These are phyloP conservation scores for Pichia phayaonensis DNA, from an alignment of 805 yeast species.

Conservation along the genomic window DNA sequence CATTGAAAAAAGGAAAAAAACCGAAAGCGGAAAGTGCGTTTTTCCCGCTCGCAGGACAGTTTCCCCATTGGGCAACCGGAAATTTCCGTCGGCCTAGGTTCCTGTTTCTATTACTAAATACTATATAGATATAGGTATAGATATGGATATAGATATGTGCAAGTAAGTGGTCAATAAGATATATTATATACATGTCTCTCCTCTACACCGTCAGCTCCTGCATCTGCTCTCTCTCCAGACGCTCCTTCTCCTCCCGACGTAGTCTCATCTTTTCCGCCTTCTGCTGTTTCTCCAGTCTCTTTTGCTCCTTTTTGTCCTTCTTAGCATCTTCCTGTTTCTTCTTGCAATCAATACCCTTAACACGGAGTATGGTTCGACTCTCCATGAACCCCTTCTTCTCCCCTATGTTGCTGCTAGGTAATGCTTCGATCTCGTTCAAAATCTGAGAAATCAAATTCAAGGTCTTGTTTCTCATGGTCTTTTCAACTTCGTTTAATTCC, in stretches of 20 bases:
- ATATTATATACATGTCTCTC: too few relatives aligned
- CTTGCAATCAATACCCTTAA: conserved; percentile 7
- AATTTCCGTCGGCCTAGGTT: too few relatives aligned
- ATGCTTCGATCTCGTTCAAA: conserved; percentile 20
- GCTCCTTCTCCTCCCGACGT: conserved; percentile 16
- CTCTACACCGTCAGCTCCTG: conserved; percentile 3
- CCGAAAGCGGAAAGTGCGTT: background rate
- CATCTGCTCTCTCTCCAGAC: conserved; percentile 7
- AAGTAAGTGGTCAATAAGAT: too few relatives aligned
- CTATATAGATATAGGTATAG: too few relatives aligned
- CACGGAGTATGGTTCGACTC: conserved; percentile 16
- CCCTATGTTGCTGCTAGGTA: conserved; percentile 17
- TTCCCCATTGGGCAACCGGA: too few relatives aligned
- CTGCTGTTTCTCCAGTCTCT: conserved; percentile 26
- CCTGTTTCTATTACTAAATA: too few relatives aligned
- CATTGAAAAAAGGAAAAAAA: too few relatives aligned
- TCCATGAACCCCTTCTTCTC: conserved; percentile 17
- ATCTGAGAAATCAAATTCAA: conserved; percentile 21
- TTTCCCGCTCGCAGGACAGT: too few relatives aligned
- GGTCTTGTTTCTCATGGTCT: conserved; percentile 28
- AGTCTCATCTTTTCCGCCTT: conserved; percentile 28
- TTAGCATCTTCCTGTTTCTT: conserved; percentile 10
- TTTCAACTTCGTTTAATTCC: conserved; percentile 27
- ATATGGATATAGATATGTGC: too few relatives aligned
- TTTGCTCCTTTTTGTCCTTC: conserved; percentile 26